Evolutionary conservation across 2,329 filamentous ascomycete species (phyloP).

Genomic region (Curvularia verruculosa): DNA sequence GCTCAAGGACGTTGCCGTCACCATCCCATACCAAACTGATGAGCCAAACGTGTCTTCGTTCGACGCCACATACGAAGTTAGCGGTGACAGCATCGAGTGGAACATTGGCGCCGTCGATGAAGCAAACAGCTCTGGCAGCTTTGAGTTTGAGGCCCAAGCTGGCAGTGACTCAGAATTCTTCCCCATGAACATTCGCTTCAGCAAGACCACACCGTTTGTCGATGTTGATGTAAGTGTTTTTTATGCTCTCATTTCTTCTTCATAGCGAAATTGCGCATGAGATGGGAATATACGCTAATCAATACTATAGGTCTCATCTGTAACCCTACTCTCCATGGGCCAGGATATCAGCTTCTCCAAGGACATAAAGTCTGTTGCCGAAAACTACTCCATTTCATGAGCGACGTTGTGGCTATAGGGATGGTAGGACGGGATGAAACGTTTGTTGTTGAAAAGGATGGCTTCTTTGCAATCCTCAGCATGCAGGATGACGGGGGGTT

Average conservation of each 20-base stretch:
- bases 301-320: slow-evolving; percentile 65
- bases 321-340: slow-evolving; percentile 74
- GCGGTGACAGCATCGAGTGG: slow-evolving; percentile 93
- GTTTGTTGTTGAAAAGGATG: not conserved
- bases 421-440: too few species aligned
- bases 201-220: slow-evolving; percentile 82
- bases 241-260: too few species aligned
- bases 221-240: slow-evolving; percentile 83
- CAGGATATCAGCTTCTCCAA: slow-evolving; percentile 84
- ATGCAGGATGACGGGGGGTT: not conserved
- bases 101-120: slow-evolving; percentile 85
- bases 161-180: slow-evolving; percentile 94
- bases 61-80: slow-evolving; percentile 92
- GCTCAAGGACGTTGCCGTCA: slow-evolving; percentile 82
- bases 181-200: slow-evolving; percentile 92
- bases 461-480: not conserved
- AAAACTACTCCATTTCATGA: slow-evolving; percentile 78
- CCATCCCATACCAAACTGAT: slow-evolving; percentile 82
- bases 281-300: slow-evolving; percentile 29
- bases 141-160: slow-evolving; percentile 93
- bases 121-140: slow-evolving; percentile 81
- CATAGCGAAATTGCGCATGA: not conserved
- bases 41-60: slow-evolving; percentile 92
- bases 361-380: slow-evolving; percentile 77
- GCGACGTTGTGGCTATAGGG: not conserved